Evolutionary conservation across 176 grass and related monocot species (phyloP).

Genomic region (Phoenix roebelenii): DNA sequence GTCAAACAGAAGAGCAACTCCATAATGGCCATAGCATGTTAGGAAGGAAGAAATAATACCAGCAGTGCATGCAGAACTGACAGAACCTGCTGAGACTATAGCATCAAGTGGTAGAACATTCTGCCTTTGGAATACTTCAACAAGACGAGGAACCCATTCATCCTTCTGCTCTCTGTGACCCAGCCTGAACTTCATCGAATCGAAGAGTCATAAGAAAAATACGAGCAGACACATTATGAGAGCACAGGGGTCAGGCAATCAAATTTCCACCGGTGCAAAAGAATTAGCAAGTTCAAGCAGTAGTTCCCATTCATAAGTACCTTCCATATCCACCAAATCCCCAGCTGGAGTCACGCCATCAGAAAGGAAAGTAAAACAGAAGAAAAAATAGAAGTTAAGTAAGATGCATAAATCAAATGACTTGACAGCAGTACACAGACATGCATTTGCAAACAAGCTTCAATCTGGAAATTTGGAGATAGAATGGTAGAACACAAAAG

Average conservation of each 20-base stretch:
- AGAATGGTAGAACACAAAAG: too few species aligned
- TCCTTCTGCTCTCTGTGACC: conserved; percentile 98
- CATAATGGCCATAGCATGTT: not conserved
- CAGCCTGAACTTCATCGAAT: conserved; percentile 44
- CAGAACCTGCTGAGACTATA: conserved; percentile 69
- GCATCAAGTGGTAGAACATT: conserved; percentile 84
- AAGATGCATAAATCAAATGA: too few species aligned
- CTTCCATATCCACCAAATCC: conserved; percentile 98
- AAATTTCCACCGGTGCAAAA: not conserved
- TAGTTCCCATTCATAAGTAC: conserved; percentile 11
- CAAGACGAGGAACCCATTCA: conserved; percentile 79
- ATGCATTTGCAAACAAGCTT: too few species aligned
- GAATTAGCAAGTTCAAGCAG: not conserved
- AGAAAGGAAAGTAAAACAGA: conserved; percentile 8
- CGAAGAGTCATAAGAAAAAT: too few species aligned
- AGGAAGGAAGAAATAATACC: conserved; percentile 34
- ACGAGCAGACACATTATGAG: too few species aligned
- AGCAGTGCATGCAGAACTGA: conserved; percentile 84
- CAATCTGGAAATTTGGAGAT: too few species aligned
- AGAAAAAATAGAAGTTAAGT: conserved; percentile 3
- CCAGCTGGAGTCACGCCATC: conserved; percentile 40
- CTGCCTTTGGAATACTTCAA: conserved; percentile 78
- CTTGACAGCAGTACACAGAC: too few species aligned
- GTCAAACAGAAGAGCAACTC: too few species aligned
- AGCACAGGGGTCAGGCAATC: too few species aligned